Conservation (phyloP, 179 eudicot genomes). For the Vitellaria paradoxa region DNA sequence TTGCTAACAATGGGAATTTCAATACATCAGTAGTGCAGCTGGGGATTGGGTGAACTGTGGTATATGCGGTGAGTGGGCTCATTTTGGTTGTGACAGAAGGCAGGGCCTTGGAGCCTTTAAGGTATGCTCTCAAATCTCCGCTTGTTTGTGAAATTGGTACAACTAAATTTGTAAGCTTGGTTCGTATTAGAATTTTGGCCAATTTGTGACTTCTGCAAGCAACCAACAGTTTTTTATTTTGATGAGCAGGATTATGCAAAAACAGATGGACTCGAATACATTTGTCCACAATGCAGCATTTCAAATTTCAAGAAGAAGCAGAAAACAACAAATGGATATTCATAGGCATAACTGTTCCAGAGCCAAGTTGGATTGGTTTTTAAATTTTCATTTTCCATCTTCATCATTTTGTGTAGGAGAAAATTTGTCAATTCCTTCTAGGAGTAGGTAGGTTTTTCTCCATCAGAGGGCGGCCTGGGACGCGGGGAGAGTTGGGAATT, state of each 20-base stretch:
- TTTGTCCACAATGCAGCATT: slow-evolving; percentile 94
- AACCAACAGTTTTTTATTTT: slow-evolving; percentile 1
- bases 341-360: slow-evolving; percentile 15
- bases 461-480: slow-evolving; percentile 9
- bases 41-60: slow-evolving; percentile 99
- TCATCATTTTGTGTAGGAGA: neutral
- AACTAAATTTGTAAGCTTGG: neutral
- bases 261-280: slow-evolving; percentile 96
- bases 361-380: neutral
- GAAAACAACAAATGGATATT: slow-evolving; percentile 73
- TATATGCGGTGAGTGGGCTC: slow-evolving; percentile 98
- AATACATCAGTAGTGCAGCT: slow-evolving; percentile 84
- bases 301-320: slow-evolving; percentile 86
- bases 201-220: neutral
- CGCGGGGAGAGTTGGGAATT: neutral
- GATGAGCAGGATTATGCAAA: slow-evolving; percentile 87
- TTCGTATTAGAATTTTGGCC: neutral
- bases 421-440: slow-evolving; percentile 5
- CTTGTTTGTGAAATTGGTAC: neutral
- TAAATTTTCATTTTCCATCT: neutral
- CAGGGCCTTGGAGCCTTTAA: slow-evolving; percentile 97
- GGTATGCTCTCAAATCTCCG: slow-evolving; percentile 36
- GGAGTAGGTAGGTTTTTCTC: slow-evolving; percentile 4
- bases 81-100: slow-evolving; percentile 98
- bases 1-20: slow-evolving; percentile 13